Percentiles rank a stretch among this genome's conserved stretches.
phyloP scores from a whole-genome alignment of 495 filamentous ascomycete genomes.

The Aspergillus indologenus region DNA sequence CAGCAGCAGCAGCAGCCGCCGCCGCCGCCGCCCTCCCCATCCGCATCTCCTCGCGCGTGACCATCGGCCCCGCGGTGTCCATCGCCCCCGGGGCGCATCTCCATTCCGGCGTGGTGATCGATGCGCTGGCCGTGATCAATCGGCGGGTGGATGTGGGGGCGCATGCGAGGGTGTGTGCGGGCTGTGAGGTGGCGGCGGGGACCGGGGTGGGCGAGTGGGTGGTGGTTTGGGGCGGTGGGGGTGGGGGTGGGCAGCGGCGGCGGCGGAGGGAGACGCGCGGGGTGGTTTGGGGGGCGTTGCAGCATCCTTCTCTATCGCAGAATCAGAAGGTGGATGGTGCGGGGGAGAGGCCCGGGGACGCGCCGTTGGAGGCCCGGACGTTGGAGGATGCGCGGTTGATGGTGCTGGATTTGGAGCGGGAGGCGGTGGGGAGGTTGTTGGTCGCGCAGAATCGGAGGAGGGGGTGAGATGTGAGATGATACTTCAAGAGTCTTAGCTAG shows the following conservation, averaged over 20 bases:
- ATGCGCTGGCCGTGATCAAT: constrained; percentile 31
- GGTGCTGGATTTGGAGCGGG: constrained; percentile 44
- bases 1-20: constrained; percentile 2
- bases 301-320: constrained; percentile 12
- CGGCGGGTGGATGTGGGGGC: constrained; percentile 34
- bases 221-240: constrained; percentile 44
- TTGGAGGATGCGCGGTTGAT: constrained; percentile 48
- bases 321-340: constrained; percentile 22
- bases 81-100: constrained; percentile 37
- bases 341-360: constrained; percentile 26
- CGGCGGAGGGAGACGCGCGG: constrained; percentile 28
- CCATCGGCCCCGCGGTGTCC: constrained; percentile 31
- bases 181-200: constrained; percentile 31
- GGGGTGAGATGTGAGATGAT: no score
- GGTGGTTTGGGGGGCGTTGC: not conserved
- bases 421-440: constrained; percentile 39
- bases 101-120: constrained; percentile 35
- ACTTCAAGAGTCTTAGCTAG: no score
- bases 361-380: constrained; percentile 29
- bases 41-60: constrained; percentile 36
- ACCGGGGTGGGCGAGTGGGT: constrained; percentile 36
- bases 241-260: constrained; percentile 31
- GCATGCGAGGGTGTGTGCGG: constrained; percentile 41
- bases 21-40: constrained; percentile 17
- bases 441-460: constrained; percentile 27